Evolutionary conservation across 2,329 filamentous ascomycete genomes (phyloP).

Genomic region (Claviceps spartinae): DNA sequence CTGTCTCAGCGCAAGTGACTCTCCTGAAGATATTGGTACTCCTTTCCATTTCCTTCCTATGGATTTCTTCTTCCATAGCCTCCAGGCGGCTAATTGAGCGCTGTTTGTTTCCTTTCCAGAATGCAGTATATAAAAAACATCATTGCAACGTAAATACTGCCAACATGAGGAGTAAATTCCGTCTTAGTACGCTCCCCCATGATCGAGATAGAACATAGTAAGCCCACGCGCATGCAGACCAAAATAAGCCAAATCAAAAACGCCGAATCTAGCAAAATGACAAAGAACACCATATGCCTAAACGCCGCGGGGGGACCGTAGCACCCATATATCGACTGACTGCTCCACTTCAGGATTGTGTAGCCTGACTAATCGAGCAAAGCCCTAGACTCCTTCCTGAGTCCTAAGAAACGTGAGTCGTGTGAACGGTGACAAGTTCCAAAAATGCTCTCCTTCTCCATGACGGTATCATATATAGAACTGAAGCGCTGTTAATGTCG

Average conservation of each 20-base stretch:
- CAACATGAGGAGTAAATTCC: background rate
- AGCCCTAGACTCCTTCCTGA: no score
- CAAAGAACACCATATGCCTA: background rate
- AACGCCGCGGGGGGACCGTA: background rate
- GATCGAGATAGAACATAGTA: background rate
- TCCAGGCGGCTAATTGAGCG: background rate
- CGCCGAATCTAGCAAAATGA: background rate
- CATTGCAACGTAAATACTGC: no score
- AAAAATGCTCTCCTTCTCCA: no score
- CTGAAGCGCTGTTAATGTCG: no score
- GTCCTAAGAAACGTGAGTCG: no score
- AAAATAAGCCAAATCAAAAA: background rate
- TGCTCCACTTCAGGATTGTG: no score
- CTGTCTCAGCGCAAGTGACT: background rate
- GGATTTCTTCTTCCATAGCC: background rate
- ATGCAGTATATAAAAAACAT: background rate
- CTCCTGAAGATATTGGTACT: background rate
- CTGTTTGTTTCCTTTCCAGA: background rate
- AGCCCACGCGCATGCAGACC: background rate
- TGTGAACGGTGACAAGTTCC: no score
- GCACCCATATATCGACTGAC: no score
- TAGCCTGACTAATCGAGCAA: no score
- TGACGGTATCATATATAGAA: no score
- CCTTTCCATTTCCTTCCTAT: background rate
- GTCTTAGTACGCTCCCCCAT: background rate